Evolutionary conservation across 352 stramenopile genomes (phyloP).

Genomic region (Globisporangium orthogonon): DNA sequence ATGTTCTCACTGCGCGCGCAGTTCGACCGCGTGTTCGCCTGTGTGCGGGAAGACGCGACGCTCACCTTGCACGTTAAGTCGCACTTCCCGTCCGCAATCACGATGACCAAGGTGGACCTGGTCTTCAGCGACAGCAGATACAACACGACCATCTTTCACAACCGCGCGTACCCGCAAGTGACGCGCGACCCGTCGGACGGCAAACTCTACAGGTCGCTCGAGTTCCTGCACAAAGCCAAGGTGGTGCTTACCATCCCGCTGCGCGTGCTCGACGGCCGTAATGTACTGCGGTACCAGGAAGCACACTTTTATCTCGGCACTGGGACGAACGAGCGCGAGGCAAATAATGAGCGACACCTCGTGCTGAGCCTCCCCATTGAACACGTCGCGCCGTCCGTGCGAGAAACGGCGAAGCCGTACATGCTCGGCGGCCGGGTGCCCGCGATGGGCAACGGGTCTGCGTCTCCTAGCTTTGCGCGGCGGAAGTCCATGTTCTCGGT

Average conservation of each 20-base stretch:
- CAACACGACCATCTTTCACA: slow-evolving; percentile 52
- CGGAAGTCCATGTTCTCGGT: slow-evolving; percentile 74
- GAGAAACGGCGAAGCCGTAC: slow-evolving; percentile 35
- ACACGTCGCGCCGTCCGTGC: slow-evolving; percentile 20
- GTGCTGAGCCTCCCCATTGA: slow-evolving; percentile 60
- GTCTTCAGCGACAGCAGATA: slow-evolving; percentile 76
- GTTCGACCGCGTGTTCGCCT: slow-evolving; percentile 62
- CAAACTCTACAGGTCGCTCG: slow-evolving; percentile 37
- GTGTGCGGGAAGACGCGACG: slow-evolving; percentile 55
- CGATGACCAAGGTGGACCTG: slow-evolving; percentile 58
- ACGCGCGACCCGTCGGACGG: slow-evolving; percentile 20
- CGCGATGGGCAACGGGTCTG: slow-evolving; percentile 79
- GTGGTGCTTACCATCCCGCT: slow-evolving; percentile 41
- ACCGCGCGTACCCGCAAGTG: slow-evolving; percentile 5
- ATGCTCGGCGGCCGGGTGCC: slow-evolving; percentile 57
- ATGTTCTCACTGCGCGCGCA: slow-evolving; percentile 44
- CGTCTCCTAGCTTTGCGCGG: slow-evolving; percentile 77
- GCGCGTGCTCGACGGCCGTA: slow-evolving; percentile 43
- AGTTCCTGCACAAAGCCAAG: slow-evolving; percentile 32
- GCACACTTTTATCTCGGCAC: slow-evolving; percentile 48
- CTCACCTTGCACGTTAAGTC: slow-evolving; percentile 45
- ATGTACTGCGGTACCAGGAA: slow-evolving; percentile 56
- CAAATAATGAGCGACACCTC: slow-evolving; percentile 25
- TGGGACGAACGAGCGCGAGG: slow-evolving; percentile 17
- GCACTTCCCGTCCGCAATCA: slow-evolving; percentile 47